Base-by-base conservation (phyloP, 1,284 basidiomycete genomes). In the Inonotus hispidus region DNA sequence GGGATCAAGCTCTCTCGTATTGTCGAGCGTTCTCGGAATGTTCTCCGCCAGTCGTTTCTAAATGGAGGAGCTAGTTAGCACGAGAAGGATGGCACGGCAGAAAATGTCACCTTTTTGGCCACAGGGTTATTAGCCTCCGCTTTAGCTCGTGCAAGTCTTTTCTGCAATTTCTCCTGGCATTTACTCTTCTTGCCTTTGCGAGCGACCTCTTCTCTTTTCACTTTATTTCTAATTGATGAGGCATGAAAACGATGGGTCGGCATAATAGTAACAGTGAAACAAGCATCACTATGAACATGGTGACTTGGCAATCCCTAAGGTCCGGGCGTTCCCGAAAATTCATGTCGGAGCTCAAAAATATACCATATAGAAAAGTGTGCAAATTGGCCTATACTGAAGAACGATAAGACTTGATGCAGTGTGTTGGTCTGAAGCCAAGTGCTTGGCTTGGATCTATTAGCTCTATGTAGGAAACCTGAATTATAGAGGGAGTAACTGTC, bases 11-110 rank as follows among this genome's bases (percentile, higher is more conserved):
- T 95, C 87, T 64, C 95, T 86, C 56, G 88, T 92, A 72, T 98
- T 98, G 71, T 99, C 96, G 39, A 98, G 85, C 0, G 96, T 99
- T 45, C 85, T 82, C 0, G 96, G 93, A 21, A 95, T 79, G 77
- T 98, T 97, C 68, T 89, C 84, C 5, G 84, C 81, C 41, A 93
- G 75, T 63, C 94, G 84, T 83, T 87, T 88, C 92, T 94, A 62
- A 2, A 49, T 14, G 21, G 23, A 25, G 4, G 16, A 41, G 16
- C 21, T 58, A 46, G n/a, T 43, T 21, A n/a, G 41, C 16, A 43
- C 16, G 14, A 23, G 21, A 35, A 37, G 5, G 5, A 59, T 45
- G 41, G n/a, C 56, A 53, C 37, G 41, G 10, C 54, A 39, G 3
- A 11, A 21, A 53, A 0, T 69, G 82, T 29, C 58, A 92, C 92